phyloP scores from a whole-genome alignment of 441 rosid genomes.

The Cnidoscolus chayamansa region DNA sequence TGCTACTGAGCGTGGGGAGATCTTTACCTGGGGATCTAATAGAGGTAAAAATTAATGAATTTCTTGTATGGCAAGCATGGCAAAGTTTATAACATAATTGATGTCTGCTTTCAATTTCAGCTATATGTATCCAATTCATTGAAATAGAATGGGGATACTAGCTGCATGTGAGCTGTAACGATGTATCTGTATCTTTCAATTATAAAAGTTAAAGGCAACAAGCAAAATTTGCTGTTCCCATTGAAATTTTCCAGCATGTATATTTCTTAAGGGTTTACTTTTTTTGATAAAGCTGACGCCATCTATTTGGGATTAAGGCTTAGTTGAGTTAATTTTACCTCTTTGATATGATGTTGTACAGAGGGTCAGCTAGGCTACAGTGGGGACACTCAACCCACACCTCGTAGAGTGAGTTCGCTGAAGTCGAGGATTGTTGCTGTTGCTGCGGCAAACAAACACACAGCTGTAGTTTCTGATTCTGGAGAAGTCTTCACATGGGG shows the following conservation, averaged over 20 bases:
- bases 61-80: background rate
- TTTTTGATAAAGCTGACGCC: no score
- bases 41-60: conserved; percentile 52
- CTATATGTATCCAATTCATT: conserved; percentile 7
- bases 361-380: conserved; percentile 99
- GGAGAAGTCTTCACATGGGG: conserved; percentile 99
- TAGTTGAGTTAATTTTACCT: background rate
- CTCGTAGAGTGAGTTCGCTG: conserved; percentile 85
- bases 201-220: conserved; percentile 9
- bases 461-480: conserved; percentile 86
- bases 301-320: no score
- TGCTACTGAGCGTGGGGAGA: conserved; percentile 89
- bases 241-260: conserved; percentile 8
- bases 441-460: conserved; percentile 96
- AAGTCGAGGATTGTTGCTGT: conserved; percentile 76
- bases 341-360: conserved; percentile 39
- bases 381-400: conserved; percentile 95
- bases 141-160: conserved; percentile 4
- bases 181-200: conserved; percentile 17
- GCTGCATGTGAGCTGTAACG: background rate
- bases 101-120: conserved; percentile 2
- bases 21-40: conserved; percentile 97
- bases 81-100: conserved; percentile 1
- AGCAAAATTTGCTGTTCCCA: conserved; percentile 5
- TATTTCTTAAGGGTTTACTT: conserved; percentile 11